Evolutionary conservation across 2,329 filamentous ascomycete genomes (phyloP).

Genomic region (Pestalotiopsis fici): DNA sequence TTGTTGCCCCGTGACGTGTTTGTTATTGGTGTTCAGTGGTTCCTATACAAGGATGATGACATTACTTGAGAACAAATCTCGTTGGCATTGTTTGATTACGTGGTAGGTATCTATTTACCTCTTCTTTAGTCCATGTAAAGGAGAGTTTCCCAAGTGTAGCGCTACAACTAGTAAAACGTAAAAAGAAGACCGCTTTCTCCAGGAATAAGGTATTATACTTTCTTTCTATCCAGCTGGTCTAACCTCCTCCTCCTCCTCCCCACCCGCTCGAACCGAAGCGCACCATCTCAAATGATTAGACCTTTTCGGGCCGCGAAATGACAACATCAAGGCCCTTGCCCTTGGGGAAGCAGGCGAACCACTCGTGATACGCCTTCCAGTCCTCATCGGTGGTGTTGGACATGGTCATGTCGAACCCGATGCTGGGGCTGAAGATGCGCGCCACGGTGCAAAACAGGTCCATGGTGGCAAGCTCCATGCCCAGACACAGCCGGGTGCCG

Average conservation of each 20-base stretch:
- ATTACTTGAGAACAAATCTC: not conserved
- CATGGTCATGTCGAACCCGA: slow-evolving; percentile 18
- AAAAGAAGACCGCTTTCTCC: not conserved
- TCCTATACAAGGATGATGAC: not conserved
- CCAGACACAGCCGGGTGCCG: slow-evolving; percentile 20
- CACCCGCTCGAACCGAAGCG: not conserved
- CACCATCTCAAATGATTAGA: not conserved
- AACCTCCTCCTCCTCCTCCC: not conserved
- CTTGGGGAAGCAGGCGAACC: slow-evolving; percentile 20
- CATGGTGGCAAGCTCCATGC: slow-evolving; percentile 23
- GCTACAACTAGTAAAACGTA: not conserved
- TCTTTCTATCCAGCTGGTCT: not conserved
- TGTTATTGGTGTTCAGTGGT: too few species aligned
- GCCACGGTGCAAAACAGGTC: slow-evolving; percentile 22
- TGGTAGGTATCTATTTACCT: not conserved
- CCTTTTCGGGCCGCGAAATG: slow-evolving; percentile 7
- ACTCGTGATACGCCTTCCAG: slow-evolving; percentile 23
- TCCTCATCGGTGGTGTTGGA: slow-evolving; percentile 18
- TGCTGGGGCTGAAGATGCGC: slow-evolving; percentile 19
- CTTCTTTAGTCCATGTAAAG: not conserved
- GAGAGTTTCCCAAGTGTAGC: not conserved
- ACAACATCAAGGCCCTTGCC: slow-evolving; percentile 19
- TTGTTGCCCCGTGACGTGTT: too few species aligned
- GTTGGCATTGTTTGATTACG: not conserved
- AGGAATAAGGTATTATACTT: not conserved